These are phyloP conservation scores for Pleurotus tuber-regium DNA, from an alignment of 768 basidiomycete species.

Conservation along the genomic window DNA sequence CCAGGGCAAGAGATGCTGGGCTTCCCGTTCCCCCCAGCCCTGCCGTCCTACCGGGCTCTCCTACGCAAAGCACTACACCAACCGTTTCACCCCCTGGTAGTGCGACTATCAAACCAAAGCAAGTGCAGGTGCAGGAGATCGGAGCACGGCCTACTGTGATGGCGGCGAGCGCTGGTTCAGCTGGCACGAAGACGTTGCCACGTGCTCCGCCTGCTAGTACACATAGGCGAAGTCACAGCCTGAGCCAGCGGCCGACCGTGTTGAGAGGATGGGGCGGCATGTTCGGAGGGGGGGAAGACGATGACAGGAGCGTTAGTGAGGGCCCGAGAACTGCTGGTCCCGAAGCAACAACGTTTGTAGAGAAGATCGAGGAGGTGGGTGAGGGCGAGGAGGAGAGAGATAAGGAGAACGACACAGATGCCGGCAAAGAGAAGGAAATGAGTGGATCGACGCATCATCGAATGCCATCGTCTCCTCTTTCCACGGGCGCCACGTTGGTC, in stretches of 20 bases:
- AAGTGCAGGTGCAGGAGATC: conserved; percentile 13
- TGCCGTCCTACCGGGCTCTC: neutral
- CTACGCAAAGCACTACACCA: conserved; percentile 1
- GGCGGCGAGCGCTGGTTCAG: conserved; percentile 17
- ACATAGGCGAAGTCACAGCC: conserved; percentile 79
- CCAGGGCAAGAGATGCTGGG: conserved; percentile 67
- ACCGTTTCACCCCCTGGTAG: neutral
- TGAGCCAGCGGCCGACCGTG: conserved; percentile 68
- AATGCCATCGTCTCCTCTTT: conserved; percentile 33
- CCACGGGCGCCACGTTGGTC: conserved; percentile 70
- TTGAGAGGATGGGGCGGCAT: conserved; percentile 58
- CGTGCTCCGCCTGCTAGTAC: conserved; percentile 75
- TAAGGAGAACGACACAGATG: conserved; percentile 25
- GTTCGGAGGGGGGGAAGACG: conserved; percentile 45
- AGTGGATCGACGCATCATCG: conserved; percentile 12
- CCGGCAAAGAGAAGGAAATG: conserved; percentile 26
- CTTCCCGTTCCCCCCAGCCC: conserved; percentile 34
- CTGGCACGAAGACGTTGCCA: conserved; percentile 37
- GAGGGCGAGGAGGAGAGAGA: conserved; percentile 28
- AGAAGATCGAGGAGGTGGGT: conserved; percentile 31
- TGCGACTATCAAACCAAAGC: conserved; percentile 21
- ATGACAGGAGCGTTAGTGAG: conserved; percentile 37
- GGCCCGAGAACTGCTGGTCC: conserved; percentile 66
- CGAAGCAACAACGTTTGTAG: conserved; percentile 54
- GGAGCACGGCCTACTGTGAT: neutral